These are phyloP conservation scores for Paramecium tetraurelia DNA, from an alignment of 73 alveolate species.

Conservation along the genomic window DNA sequence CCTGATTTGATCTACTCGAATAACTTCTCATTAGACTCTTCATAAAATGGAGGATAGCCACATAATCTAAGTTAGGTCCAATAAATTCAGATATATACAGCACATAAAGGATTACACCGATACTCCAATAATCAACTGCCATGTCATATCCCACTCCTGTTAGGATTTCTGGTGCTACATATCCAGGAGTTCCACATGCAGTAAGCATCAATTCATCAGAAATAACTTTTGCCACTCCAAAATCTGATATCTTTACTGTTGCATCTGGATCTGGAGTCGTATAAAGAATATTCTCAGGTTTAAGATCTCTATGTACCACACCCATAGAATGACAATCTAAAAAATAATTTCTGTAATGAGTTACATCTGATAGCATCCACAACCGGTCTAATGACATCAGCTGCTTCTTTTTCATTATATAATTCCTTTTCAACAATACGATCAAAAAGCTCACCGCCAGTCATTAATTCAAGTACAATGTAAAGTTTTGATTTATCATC, in stretches of 20 bases:
- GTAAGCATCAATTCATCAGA: slow-evolving; percentile 92
- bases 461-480: slow-evolving; percentile 82
- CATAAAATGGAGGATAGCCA: slow-evolving; percentile 76
- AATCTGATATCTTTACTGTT: slow-evolving; percentile 92
- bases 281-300: slow-evolving; percentile 96
- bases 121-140: slow-evolving; percentile 97
- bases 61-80: slow-evolving; percentile 66
- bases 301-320: slow-evolving; percentile 96
- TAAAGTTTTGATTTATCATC: slow-evolving; percentile 75
- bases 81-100: slow-evolving; percentile 77
- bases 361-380: slow-evolving; percentile 92
- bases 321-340: slow-evolving; percentile 91
- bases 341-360: not conserved
- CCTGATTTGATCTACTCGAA: slow-evolving; percentile 63
- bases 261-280: slow-evolving; percentile 88
- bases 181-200: slow-evolving; percentile 99
- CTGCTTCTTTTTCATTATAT: slow-evolving; percentile 96
- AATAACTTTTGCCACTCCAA: slow-evolving; percentile 95
- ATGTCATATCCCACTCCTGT: slow-evolving; percentile 92
- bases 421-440: slow-evolving; percentile 96
- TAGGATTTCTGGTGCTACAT: slow-evolving; percentile 98
- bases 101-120: slow-evolving; percentile 76
- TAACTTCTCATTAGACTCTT: slow-evolving; percentile 64
- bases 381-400: slow-evolving; percentile 93
- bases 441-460: slow-evolving; percentile 93